Base-by-base conservation (phyloP, 108 stramenopile genomes). In the Nitzschia palea region DNA sequence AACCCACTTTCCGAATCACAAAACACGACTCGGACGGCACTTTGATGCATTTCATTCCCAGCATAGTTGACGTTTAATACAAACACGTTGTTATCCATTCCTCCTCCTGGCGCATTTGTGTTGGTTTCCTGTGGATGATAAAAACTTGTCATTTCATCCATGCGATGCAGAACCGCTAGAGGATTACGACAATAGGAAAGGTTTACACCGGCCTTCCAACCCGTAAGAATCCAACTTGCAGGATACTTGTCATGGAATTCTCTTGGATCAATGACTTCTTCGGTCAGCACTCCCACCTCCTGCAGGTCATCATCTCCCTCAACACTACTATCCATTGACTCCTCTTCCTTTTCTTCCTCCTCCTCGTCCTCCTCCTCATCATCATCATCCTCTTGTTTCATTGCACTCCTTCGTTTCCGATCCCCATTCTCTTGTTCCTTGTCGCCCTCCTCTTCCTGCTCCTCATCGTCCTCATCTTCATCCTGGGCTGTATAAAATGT, bases 11-110 rank as follows among this genome's bases (percentile, higher is more conserved):
- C 34, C 23, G 34, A 44, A 50, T 73, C 78, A 42, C 68, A 44
- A 23, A 94, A 66, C 15, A 82, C 54, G 4, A 81, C 75, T 9
- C 93, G 78, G n/a, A 94, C 67, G 5, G 82, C 62, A 63, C 93
- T 94, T 32, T 94, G 86, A 55, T 79, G 83, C 72, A 80, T 77
- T 34, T 91, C 93, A 52, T 86, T 89, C 3, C 94, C 91, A 18
- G 91, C 94, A 68, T 71, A 95, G 73, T 89, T 93, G 31, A 88
- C 74, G 62, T 95, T 95, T 23, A 95, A 77, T 0, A 95, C 64
- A 73, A 77, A 93, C 22, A 73, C 32, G 36, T 51, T 68, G 28
- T 52, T 26, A 26, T 12, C 40, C n/a, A 6, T 26, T 17, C 17
- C 8, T 18, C 33, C 27, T 3, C n/a, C 27, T 27, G 22, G 2